Evolutionary conservation across 225 moss, liverwort and hornwort genomes (phyloP).

Genomic region (Bryum argenteum): DNA sequence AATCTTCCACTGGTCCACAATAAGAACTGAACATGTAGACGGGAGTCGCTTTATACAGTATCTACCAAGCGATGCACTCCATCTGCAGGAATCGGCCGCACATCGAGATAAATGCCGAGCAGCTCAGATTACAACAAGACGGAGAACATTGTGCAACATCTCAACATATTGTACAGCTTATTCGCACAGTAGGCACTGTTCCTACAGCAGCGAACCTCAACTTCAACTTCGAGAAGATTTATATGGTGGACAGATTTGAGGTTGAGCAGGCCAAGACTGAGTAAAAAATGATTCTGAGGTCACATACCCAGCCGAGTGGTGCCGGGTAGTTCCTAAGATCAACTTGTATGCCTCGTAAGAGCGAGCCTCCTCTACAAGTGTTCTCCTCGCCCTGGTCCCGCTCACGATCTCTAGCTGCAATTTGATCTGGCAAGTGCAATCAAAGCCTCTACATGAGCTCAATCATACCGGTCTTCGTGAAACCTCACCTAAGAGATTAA

Average conservation of each 20-base stretch:
- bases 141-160: too few relatives aligned
- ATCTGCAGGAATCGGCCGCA: slow-evolving; percentile 41
- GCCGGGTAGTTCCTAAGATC: slow-evolving; percentile 55
- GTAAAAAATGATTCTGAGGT: slow-evolving; percentile 24
- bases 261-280: slow-evolving; percentile 14
- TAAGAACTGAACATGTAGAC: slow-evolving; percentile 51
- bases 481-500: slow-evolving; percentile 29
- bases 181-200: slow-evolving; percentile 17
- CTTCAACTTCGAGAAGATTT: slow-evolving; percentile 20
- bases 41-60: slow-evolving; percentile 55
- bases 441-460: slow-evolving; percentile 42
- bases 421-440: slow-evolving; percentile 60
- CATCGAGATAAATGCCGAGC: not conserved
- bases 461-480: slow-evolving; percentile 28
- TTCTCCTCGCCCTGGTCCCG: slow-evolving; percentile 53
- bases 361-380: slow-evolving; percentile 53
- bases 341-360: slow-evolving; percentile 59
- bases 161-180: not conserved
- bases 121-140: not conserved
- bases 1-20: slow-evolving; percentile 63
- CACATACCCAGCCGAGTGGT: slow-evolving; percentile 50
- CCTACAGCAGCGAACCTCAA: slow-evolving; percentile 4
- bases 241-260: slow-evolving; percentile 5
- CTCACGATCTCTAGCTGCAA: slow-evolving; percentile 62
- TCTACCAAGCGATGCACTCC: slow-evolving; percentile 61